Conservation (phyloP, 2,329 filamentous ascomycete species). For the Hypoxylon sp. region DNA sequence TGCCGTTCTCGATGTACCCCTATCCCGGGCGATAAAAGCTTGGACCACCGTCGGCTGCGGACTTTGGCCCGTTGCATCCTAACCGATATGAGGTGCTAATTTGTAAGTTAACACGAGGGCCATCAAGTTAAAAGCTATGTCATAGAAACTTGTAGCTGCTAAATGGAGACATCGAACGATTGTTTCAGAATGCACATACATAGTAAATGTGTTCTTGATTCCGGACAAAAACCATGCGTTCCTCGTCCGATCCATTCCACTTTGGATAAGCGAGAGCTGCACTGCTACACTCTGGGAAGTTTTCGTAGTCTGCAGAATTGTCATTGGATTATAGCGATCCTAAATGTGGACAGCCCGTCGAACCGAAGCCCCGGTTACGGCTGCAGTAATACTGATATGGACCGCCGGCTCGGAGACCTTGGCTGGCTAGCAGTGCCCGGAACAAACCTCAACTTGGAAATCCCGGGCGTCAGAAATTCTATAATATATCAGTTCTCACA, state of each 20-base stretch:
- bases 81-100: neutral
- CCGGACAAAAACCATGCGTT: constrained; percentile 1
- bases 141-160: neutral
- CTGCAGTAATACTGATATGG: constrained; percentile 11
- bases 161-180: constrained; percentile 6
- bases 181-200: neutral
- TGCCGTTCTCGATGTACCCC: neutral
- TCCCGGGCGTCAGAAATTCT: constrained; percentile 1
- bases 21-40: constrained; percentile 1
- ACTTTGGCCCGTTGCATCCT: neutral
- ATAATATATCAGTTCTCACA: constrained; percentile 1
- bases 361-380: constrained; percentile 14
- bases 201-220: neutral
- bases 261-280: constrained; percentile 20
- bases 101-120: neutral
- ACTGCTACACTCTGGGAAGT: constrained; percentile 12
- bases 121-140: neutral
- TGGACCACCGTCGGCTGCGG: constrained; percentile 9
- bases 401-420: constrained; percentile 23
- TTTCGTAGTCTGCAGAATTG: constrained; percentile 1
- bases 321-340: constrained; percentile 16
- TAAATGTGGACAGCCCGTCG: neutral
- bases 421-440: constrained; percentile 12
- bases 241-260: constrained; percentile 25
- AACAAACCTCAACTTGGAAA: constrained; percentile 6